Conservation (phyloP, 768 basidiomycete genomes). For the Serendipita sp. region DNA sequence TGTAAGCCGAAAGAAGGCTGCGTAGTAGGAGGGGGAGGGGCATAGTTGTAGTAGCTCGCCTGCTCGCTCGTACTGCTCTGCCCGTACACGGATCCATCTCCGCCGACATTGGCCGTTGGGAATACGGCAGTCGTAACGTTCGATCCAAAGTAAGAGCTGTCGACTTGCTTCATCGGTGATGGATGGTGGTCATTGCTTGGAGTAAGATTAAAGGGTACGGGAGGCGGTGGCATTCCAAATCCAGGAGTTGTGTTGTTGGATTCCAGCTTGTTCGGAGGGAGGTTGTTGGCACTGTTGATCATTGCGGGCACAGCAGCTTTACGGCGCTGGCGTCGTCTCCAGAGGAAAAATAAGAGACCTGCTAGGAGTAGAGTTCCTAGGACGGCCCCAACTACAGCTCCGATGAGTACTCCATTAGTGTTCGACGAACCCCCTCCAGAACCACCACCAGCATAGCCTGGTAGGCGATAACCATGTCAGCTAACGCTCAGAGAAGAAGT, state of each 20-base stretch:
- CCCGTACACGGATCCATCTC: not conserved
- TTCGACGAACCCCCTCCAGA: not conserved
- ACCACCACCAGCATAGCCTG: not conserved
- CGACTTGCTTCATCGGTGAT: not conserved
- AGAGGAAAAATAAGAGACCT: not conserved
- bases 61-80: not conserved
- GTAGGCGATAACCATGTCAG: not conserved
- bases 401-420: not conserved
- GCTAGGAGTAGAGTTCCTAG: not conserved
- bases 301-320: not conserved
- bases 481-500: not conserved
- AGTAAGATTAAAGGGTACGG: not conserved
- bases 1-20: too few species aligned
- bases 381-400: not conserved
- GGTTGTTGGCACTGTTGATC: not conserved
- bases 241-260: not conserved
- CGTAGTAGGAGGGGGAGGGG: not conserved
- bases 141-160: not conserved
- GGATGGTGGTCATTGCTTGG: not conserved
- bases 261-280: not conserved
- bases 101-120: not conserved
- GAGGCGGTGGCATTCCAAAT: not conserved
- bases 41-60: conserved; percentile 2
- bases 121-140: not conserved
- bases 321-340: not conserved